These are phyloP conservation scores for Nakazawaea holstii DNA, from an alignment of 805 yeast genomes.

Conservation along the genomic window DNA sequence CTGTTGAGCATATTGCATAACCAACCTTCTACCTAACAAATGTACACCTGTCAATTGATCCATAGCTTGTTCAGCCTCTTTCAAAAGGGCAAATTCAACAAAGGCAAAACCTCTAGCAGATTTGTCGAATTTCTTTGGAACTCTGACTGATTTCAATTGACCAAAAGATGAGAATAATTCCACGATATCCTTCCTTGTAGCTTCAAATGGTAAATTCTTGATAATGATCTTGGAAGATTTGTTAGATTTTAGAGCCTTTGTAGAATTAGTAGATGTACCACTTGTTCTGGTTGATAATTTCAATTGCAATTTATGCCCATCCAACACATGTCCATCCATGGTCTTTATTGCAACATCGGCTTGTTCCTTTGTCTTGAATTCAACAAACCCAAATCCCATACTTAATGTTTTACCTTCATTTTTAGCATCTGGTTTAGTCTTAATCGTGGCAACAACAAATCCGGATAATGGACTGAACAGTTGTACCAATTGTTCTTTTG, in stretches of 20 bases:
- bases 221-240: conserved; percentile 79
- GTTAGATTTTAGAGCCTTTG: conserved; percentile 28
- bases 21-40: conserved; percentile 89
- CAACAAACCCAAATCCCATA: conserved; percentile 98
- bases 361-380: conserved; percentile 71
- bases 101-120: conserved; percentile 97
- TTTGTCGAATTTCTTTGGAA: conserved; percentile 93
- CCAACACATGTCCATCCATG: conserved; percentile 72
- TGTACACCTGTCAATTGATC: conserved; percentile 92
- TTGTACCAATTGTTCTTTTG: conserved; percentile 47
- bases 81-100: conserved; percentile 80
- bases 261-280: conserved; percentile 19
- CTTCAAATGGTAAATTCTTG: conserved; percentile 96
- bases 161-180: conserved; percentile 94
- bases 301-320: conserved; percentile 86
- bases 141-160: conserved; percentile 87
- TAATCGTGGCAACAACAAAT: conserved; percentile 74
- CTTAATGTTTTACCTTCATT: conserved; percentile 61
- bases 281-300: conserved; percentile 72
- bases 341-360: conserved; percentile 73
- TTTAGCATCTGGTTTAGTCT: conserved; percentile 84
- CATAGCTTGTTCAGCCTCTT: conserved; percentile 95
- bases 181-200: conserved; percentile 86
- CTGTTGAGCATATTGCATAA: conserved; percentile 85
- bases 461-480: conserved; percentile 72